Conservation (phyloP, 192 early-diverging fungal genomes). For the Pilaira anomala region DNA sequence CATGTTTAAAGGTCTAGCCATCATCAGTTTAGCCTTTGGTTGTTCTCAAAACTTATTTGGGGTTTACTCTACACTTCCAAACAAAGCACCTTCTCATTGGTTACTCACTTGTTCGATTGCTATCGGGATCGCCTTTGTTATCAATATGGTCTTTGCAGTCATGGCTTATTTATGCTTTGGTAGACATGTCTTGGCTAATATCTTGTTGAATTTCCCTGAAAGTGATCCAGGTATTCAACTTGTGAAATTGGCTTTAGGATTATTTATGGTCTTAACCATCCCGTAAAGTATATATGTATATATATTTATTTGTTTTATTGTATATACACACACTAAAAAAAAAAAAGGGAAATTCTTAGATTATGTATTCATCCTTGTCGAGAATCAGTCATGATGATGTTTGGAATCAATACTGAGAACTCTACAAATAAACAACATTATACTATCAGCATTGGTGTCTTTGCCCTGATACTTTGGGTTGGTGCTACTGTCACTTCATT, state of each 20-base stretch:
- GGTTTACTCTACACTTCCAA: conserved; percentile 42
- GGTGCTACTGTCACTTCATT: conserved; percentile 39
- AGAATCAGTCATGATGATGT: conserved; percentile 37
- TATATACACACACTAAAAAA: not conserved
- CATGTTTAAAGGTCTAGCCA: conserved; percentile 58
- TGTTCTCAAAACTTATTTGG: conserved; percentile 58
- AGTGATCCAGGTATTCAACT: conserved; percentile 56
- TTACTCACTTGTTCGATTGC: conserved; percentile 45
- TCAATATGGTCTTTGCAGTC: conserved; percentile 57
- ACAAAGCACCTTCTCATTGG: conserved; percentile 47
- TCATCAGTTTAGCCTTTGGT: conserved; percentile 65
- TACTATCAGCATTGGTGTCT: conserved; percentile 31
- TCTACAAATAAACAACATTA: conserved; percentile 38
- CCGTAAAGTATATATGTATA: conserved; percentile 26
- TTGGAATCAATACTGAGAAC: conserved; percentile 31
- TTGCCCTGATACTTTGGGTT: conserved; percentile 35
- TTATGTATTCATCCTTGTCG: conserved; percentile 45
- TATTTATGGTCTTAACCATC: conserved; percentile 58
- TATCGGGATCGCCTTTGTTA: conserved; percentile 38
- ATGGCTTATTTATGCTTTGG: conserved; percentile 63
- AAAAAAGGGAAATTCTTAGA: conserved; percentile 12
- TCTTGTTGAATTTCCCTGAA: conserved; percentile 60
- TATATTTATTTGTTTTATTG: not conserved
- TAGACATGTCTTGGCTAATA: conserved; percentile 53
- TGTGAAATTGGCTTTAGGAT: conserved; percentile 55